These are phyloP conservation scores for Helichrysum umbraculigerum DNA, from an alignment of 129 eudicot genomes.

Conservation along the genomic window DNA sequence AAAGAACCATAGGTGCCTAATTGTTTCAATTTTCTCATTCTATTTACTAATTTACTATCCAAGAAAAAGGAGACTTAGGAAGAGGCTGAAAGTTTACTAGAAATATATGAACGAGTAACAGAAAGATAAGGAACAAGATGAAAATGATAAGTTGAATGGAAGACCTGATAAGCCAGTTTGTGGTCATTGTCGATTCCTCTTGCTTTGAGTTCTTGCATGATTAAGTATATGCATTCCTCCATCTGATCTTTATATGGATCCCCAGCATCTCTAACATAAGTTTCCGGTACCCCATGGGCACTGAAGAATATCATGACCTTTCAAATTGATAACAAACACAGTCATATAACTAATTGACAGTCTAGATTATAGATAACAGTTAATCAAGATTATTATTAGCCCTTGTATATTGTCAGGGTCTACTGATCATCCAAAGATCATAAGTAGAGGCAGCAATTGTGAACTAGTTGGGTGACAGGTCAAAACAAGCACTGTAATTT, in stretches of 20 bases:
- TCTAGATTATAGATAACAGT: neutral
- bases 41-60: neutral
- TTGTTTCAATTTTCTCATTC: neutral
- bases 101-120: neutral
- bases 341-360: neutral
- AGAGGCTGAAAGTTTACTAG: neutral
- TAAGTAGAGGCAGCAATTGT: neutral
- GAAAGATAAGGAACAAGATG: neutral
- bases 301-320: slow-evolving; percentile 97
- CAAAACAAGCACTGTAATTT: neutral
- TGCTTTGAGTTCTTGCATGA: slow-evolving; percentile 80
- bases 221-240: slow-evolving; percentile 83
- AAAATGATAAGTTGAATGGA: slow-evolving; percentile 10
- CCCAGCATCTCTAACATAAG: slow-evolving; percentile 86
- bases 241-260: slow-evolving; percentile 98
- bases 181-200: slow-evolving; percentile 75
- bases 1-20: neutral
- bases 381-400: neutral
- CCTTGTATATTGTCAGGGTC: neutral
- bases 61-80: neutral
- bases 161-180: slow-evolving; percentile 88
- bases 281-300: slow-evolving; percentile 95
- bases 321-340: slow-evolving; percentile 16
- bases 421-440: neutral
- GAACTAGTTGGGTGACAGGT: neutral